Evolutionary conservation across 2,329 filamentous ascomycete genomes (phyloP).

Genomic region (Cordyceps fumosorosea): DNA sequence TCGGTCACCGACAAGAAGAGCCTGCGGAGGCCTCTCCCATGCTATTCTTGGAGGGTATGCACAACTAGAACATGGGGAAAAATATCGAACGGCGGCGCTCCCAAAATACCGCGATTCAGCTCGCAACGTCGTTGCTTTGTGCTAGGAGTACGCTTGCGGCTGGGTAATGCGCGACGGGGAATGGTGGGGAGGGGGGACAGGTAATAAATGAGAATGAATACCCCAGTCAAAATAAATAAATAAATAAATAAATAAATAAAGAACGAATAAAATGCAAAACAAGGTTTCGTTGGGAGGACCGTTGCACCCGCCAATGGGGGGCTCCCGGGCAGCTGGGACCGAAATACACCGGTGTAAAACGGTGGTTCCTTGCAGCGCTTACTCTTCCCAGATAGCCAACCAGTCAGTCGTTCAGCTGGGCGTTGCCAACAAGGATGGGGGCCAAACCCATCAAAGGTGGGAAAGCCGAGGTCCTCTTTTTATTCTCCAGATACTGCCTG

Average conservation of each 20-base stretch:
- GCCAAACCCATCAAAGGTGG: conserved; percentile 2
- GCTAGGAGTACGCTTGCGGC: not conserved
- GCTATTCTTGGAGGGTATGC: not conserved
- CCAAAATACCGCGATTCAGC: not conserved
- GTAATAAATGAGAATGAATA: not conserved
- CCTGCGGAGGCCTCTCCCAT: not conserved
- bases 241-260: not conserved
- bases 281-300: conserved; percentile 2
- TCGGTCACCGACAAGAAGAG: not conserved
- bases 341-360: conserved; percentile 8
- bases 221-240: not conserved
- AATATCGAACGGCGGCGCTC: not conserved
- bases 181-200: not conserved
- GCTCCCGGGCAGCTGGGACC: conserved; percentile 7
- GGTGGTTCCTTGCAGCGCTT: conserved; percentile 11
- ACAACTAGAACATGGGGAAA: not conserved
- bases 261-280: not conserved
- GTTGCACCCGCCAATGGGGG: conserved; percentile 2
- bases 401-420: conserved; percentile 2
- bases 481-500: conserved; percentile 12
- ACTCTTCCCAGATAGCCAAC: not conserved
- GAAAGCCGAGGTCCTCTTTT: not conserved
- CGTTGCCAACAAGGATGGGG: not conserved
- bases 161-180: not conserved
- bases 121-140: not conserved